These are phyloP conservation scores for Microcyclospora pomicola DNA, from an alignment of 2,329 filamentous ascomycete genomes.

Conservation along the genomic window DNA sequence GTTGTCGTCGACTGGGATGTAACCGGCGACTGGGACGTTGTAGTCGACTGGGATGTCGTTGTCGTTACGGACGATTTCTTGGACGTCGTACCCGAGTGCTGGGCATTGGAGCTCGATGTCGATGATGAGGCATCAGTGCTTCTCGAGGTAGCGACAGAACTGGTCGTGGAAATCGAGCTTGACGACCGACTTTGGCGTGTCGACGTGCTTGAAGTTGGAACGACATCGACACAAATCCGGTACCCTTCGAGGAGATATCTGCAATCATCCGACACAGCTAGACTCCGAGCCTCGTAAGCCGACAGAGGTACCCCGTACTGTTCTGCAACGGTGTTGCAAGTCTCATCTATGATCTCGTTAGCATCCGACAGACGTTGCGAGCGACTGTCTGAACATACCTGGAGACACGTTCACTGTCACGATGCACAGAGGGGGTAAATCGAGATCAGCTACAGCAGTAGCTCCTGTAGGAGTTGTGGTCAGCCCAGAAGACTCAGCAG, in stretches of 20 bases:
- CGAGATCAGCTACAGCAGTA: not conserved
- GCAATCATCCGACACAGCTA: conserved; percentile 7
- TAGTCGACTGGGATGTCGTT: too few species aligned
- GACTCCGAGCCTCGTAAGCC: conserved; percentile 5
- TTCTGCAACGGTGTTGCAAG: conserved; percentile 7
- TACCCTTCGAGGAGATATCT: conserved; percentile 7
- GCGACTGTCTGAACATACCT: not conserved
- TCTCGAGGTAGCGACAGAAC: too few species aligned
- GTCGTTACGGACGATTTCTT: too few species aligned
- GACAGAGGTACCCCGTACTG: conserved; percentile 7
- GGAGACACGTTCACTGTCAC: not conserved
- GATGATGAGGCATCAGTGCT: too few species aligned
- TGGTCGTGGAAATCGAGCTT: too few species aligned
- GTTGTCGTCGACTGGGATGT: too few species aligned
- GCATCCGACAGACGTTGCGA: not conserved
- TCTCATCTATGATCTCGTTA: conserved; percentile 3
- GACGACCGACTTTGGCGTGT: too few species aligned
- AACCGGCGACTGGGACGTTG: too few species aligned
- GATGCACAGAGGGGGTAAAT: not conserved
- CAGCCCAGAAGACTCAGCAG: conserved; percentile 5
- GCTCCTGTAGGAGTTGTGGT: conserved; percentile 7
- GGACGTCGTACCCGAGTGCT: too few species aligned
- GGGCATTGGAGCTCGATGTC: too few species aligned
- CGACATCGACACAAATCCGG: conserved; percentile 4
- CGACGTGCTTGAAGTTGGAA: not conserved